phyloP scores from a whole-genome alignment of 177 flowering plant genomes.

The Tripterygium wilfordii region DNA sequence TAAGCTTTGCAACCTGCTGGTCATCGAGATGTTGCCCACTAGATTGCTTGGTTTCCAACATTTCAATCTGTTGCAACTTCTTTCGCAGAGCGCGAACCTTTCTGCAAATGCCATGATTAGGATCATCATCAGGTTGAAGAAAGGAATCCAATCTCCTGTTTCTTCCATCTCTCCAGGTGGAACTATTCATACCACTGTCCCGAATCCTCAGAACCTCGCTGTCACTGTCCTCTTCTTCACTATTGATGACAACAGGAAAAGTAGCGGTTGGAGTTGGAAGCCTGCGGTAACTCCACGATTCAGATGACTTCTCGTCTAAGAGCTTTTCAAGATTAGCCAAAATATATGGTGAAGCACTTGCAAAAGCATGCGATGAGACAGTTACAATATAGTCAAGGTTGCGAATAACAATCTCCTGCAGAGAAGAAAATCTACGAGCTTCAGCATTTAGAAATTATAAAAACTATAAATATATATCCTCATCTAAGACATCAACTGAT shows the following conservation, averaged over 20 bases:
- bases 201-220: conserved; percentile 50
- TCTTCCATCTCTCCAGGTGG: conserved; percentile 13
- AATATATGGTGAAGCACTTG: conserved; percentile 62
- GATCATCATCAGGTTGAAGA: conserved; percentile 45
- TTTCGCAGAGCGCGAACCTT: conserved; percentile 77
- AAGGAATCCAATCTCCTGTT: conserved; percentile 47
- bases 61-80: conserved; percentile 94
- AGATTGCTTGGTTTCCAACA: conserved; percentile 77
- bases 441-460: too few species aligned
- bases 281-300: conserved; percentile 82
- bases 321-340: conserved; percentile 73
- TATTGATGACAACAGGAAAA: conserved; percentile 66
- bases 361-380: conserved; percentile 59
- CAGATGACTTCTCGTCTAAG: conserved; percentile 74
- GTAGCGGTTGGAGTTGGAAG: conserved; percentile 95
- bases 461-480: too few species aligned
- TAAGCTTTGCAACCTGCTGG: conserved; percentile 87
- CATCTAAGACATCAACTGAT: too few species aligned
- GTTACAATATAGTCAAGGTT: conserved; percentile 85
- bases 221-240: conserved; percentile 77
- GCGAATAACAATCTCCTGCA: conserved; percentile 85
- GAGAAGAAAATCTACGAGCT: too few species aligned
- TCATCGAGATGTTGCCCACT: conserved; percentile 79
- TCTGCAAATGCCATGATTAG: conserved; percentile 40
- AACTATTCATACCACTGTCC: conserved; percentile 22